Percentiles rank a stretch among this genome's conserved stretches.
Evolutionary conservation across 31 red algal genomes (phyloP).

Genomic region (Endocladia muricata): DNA sequence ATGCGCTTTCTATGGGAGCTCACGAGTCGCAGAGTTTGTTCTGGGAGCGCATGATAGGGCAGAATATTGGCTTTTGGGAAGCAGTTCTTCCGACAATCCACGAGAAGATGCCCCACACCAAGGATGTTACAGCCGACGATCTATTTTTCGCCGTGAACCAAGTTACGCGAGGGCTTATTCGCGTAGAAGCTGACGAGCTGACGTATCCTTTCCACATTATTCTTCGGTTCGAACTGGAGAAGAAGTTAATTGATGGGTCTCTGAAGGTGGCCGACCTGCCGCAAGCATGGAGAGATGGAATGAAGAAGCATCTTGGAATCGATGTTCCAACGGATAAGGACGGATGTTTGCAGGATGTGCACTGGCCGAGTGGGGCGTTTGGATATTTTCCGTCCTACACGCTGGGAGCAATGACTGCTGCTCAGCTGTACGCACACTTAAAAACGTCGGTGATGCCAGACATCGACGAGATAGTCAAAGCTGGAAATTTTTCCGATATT

Average conservation of each 20-base stretch:
- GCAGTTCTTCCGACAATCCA: slow-evolving; percentile 30
- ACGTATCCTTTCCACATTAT: slow-evolving; percentile 84
- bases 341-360: slow-evolving; percentile 80
- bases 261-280: slow-evolving; percentile 57
- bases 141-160: slow-evolving; percentile 62
- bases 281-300: slow-evolving; percentile 59
- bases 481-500: slow-evolving; percentile 62
- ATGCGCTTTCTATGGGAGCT: slow-evolving; percentile 55
- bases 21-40: slow-evolving; percentile 82
- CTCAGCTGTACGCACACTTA: slow-evolving; percentile 42
- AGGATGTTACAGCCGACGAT: slow-evolving; percentile 47
- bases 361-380: slow-evolving; percentile 69
- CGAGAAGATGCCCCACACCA: slow-evolving; percentile 59
- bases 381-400: slow-evolving; percentile 85
- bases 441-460: slow-evolving; percentile 46
- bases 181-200: slow-evolving; percentile 74
- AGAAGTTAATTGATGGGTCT: slow-evolving; percentile 46
- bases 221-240: slow-evolving; percentile 71
- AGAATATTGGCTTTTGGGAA: slow-evolving; percentile 50
- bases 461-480: slow-evolving; percentile 30
- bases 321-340: slow-evolving; percentile 39
- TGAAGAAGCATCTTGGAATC: slow-evolving; percentile 70
- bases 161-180: slow-evolving; percentile 60
- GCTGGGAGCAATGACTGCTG: slow-evolving; percentile 68
- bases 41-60: slow-evolving; percentile 81